Evolutionary conservation across 106 monocot genomes (phyloP).

Genomic region (Gastrodia elata): DNA sequence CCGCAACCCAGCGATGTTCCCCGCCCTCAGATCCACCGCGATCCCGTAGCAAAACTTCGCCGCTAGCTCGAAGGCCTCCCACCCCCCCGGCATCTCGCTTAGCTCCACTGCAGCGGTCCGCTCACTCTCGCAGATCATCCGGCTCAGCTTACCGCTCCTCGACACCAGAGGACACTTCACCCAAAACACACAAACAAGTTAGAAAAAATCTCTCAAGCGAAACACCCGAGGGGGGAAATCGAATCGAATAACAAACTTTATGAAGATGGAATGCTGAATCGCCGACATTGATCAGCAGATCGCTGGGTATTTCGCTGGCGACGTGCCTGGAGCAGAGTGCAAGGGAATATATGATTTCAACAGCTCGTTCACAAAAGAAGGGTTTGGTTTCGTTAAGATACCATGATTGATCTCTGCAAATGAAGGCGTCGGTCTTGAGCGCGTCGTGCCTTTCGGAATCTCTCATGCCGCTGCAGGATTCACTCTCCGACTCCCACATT

Average conservation of each 20-base stretch:
- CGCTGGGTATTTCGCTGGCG: conserved; percentile 75
- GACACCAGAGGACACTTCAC: conserved; percentile 80
- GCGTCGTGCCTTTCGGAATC: conserved; percentile 34
- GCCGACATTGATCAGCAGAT: conserved; percentile 66
- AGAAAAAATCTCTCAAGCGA: neutral
- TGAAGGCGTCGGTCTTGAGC: conserved; percentile 63
- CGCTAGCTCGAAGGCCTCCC: conserved; percentile 82
- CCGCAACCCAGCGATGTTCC: conserved; percentile 77
- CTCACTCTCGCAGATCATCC: conserved; percentile 58
- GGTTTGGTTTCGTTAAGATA: conserved; percentile 7
- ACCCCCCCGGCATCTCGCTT: conserved; percentile 71
- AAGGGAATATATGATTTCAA: neutral
- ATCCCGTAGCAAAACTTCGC: conserved; percentile 94
- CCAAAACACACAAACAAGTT: neutral
- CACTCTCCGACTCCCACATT: conserved; percentile 90
- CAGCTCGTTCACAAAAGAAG: neutral
- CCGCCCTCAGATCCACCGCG: conserved; percentile 74
- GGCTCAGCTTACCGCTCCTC: conserved; percentile 67
- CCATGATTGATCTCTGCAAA: conserved; percentile 67
- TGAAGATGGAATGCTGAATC: conserved; percentile 67
- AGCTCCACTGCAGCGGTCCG: conserved; percentile 31
- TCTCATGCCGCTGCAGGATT: conserved; percentile 20
- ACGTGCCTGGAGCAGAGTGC: conserved; percentile 38
- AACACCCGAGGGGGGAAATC: neutral
- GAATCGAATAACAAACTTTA: conserved; percentile 34